A percentile compares a stretch with the other conserved stretches of the same genome.
Conservation (phyloP, 2,329 filamentous ascomycete species). For the Verticillium dahliae region DNA sequence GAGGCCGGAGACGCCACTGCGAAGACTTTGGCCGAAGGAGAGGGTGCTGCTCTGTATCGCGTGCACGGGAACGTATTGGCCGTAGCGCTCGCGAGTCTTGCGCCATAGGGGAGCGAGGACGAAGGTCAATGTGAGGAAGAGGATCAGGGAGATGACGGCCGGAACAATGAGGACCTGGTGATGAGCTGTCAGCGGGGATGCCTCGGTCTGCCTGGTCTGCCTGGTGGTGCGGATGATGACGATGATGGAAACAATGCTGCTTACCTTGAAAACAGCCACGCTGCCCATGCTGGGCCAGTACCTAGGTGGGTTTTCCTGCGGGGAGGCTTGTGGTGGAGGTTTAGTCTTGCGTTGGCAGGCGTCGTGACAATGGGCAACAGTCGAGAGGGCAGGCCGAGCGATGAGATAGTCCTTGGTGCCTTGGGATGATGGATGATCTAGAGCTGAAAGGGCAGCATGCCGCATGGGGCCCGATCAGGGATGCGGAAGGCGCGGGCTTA, state of each 20-base stretch:
- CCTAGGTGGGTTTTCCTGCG: not conserved
- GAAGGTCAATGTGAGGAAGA: slow-evolving; percentile 62
- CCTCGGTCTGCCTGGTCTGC: not conserved
- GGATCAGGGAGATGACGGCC: slow-evolving; percentile 60
- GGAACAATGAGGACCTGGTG: slow-evolving; percentile 63
- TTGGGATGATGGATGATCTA: not conserved
- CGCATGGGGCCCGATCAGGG: not conserved
- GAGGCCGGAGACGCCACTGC: slow-evolving; percentile 29
- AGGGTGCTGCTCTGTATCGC: slow-evolving; percentile 51
- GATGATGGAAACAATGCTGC: slow-evolving; percentile 20
- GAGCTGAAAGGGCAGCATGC: not conserved
- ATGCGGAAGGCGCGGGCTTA: not conserved
- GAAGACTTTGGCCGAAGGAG: slow-evolving; percentile 46
- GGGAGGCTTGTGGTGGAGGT: not conserved
- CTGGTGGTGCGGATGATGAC: slow-evolving; percentile 10
- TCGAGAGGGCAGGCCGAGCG: not conserved
- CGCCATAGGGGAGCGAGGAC: slow-evolving; percentile 63
- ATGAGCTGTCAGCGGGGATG: slow-evolving; percentile 3
- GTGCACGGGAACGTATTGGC: slow-evolving; percentile 66
- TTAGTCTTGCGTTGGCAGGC: not conserved
- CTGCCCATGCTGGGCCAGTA: slow-evolving; percentile 21
- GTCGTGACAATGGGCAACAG: not conserved
- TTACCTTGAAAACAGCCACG: slow-evolving; percentile 27
- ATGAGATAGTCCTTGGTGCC: not conserved
- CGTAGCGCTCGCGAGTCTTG: slow-evolving; percentile 63